A percentile compares a stretch with the other conserved stretches of the same genome.
Conservation (phyloP, 805 yeast genomes). For the Pichia insulana region DNA sequence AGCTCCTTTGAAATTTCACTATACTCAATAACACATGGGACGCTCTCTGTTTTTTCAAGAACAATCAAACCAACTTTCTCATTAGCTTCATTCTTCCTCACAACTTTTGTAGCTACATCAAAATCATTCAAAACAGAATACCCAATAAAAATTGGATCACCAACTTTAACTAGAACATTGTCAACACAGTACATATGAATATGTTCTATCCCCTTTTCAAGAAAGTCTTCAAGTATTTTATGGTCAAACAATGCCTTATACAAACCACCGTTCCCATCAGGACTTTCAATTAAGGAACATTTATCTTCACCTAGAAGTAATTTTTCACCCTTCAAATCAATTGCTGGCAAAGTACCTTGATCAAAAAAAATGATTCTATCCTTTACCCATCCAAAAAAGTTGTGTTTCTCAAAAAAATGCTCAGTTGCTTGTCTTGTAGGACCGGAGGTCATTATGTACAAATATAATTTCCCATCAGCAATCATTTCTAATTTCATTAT, state of each 20-base stretch:
- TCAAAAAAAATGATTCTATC: constrained; percentile 71
- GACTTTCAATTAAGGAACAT: constrained; percentile 64
- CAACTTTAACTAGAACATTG: constrained; percentile 82
- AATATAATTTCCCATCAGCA: constrained; percentile 44
- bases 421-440: constrained; percentile 78
- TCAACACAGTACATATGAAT: constrained; percentile 97
- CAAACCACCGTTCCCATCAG: constrained; percentile 97
- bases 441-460: constrained; percentile 94
- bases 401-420: constrained; percentile 49
- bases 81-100: constrained; percentile 77
- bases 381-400: constrained; percentile 60
- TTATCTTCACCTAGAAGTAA: constrained; percentile 51
- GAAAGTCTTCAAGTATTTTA: constrained; percentile 61
- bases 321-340: constrained; percentile 58
- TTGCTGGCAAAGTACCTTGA: constrained; percentile 94
- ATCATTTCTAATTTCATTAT: constrained; percentile 53
- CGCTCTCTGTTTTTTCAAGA: constrained; percentile 41
- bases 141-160: constrained; percentile 87
- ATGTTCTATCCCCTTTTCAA: constrained; percentile 64
- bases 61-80: constrained; percentile 94
- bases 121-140: constrained; percentile 62
- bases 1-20: constrained; percentile 77
- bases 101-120: constrained; percentile 86
- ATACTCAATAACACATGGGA: constrained; percentile 91
- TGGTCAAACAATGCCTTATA: constrained; percentile 71